Evolutionary conservation across 1,284 basidiomycete genomes (phyloP).

Genomic region (Boletellus deceptivus): DNA sequence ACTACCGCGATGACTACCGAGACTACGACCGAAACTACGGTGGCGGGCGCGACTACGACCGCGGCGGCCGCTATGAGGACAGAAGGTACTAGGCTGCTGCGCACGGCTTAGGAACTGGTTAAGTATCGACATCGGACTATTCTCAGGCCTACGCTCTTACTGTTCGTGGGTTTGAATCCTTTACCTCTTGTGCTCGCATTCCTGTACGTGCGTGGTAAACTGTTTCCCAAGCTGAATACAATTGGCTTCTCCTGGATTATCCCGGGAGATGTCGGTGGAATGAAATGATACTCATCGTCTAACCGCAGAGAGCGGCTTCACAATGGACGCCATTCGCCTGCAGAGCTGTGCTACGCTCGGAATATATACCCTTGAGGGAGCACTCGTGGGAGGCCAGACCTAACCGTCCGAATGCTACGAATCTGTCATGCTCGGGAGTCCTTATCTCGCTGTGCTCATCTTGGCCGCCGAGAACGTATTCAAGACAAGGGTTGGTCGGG

Average conservation of each 20-base stretch:
- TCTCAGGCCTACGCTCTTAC: not conserved
- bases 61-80: constrained; percentile 40
- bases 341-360: too few species aligned
- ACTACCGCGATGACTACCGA: constrained; percentile 1
- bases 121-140: not conserved
- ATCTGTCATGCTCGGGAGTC: too few species aligned
- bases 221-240: constrained; percentile 18
- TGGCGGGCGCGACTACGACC: constrained; percentile 37
- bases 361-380: too few species aligned
- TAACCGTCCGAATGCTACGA: too few species aligned
- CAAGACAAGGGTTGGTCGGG: not conserved
- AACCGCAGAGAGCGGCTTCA: too few species aligned
- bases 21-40: constrained; percentile 23
- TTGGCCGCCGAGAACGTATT: not conserved
- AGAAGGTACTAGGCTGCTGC: constrained; percentile 32
- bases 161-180: not conserved
- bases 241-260: not conserved
- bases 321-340: too few species aligned
- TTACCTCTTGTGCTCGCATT: constrained; percentile 5
- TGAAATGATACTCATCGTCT: too few species aligned
- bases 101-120: not conserved
- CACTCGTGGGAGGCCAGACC: too few species aligned
- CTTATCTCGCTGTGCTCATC: too few species aligned
- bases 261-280: too few species aligned
- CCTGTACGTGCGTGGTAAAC: constrained; percentile 21